Conservation (phyloP, 2,329 filamentous ascomycete species). For the Penicillium vulpinum region DNA sequence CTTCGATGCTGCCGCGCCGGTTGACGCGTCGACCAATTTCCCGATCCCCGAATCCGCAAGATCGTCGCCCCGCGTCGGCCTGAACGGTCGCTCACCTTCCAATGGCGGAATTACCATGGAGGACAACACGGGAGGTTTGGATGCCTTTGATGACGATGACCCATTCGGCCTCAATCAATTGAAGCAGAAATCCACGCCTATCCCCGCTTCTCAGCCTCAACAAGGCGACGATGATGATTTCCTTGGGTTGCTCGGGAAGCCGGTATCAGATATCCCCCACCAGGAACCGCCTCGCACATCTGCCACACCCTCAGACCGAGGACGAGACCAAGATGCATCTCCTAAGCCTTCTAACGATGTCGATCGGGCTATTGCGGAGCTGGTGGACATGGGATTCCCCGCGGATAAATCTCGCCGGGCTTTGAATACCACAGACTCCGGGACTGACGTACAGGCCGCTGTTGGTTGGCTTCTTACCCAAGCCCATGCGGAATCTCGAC, state of each 20-base stretch:
- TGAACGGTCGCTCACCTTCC: constrained; percentile 13
- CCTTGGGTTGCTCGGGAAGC: constrained; percentile 60
- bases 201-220: constrained; percentile 48
- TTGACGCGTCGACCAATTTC: constrained; percentile 61
- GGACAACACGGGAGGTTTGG: constrained; percentile 24
- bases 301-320: constrained; percentile 9
- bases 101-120: constrained; percentile 19
- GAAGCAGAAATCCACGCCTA: constrained; percentile 54
- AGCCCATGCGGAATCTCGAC: constrained; percentile 79
- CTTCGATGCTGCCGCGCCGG: constrained; percentile 60
- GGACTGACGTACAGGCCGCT: constrained; percentile 78
- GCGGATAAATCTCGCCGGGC: constrained; percentile 79
- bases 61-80: constrained; percentile 30
- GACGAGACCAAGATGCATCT: constrained; percentile 18
- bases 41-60: constrained; percentile 45
- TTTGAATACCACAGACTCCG: constrained; percentile 75
- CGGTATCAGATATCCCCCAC: constrained; percentile 54
- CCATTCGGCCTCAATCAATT: constrained; percentile 78
- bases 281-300: constrained; percentile 31
- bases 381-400: constrained; percentile 94
- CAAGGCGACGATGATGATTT: constrained; percentile 62
- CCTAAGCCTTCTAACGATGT: constrained; percentile 52
- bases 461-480: constrained; percentile 89
- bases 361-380: constrained; percentile 78
- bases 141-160: constrained; percentile 69